Base-by-base conservation (phyloP, 192 early-diverging fungal species). In the Entomortierella lignicola region DNA sequence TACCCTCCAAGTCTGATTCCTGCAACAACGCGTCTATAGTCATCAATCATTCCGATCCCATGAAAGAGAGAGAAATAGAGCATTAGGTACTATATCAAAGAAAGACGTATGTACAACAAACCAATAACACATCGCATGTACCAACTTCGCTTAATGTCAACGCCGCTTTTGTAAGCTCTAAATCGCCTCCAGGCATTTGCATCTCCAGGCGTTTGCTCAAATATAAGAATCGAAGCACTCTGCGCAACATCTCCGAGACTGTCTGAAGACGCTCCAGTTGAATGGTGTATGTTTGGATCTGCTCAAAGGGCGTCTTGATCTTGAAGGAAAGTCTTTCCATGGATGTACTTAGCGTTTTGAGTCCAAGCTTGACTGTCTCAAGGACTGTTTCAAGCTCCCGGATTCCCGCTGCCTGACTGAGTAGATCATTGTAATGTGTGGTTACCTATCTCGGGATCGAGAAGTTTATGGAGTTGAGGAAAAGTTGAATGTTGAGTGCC, bases 401-500 rank as follows among this genome's bases (percentile, higher is more conserved):
- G 20, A 92, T 85, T 12, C 89, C 90, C 32, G 89, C 84, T 12
- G 90, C 89, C 75, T 93, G 91, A 13, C 86, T 82, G 30, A 93
- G 59, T 6, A 93, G 72, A 54, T 86, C 91, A 69, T 92, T 90
- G 60, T 92, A 91, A 57, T 93, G 84, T 3, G 70, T 69, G 4
- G 89, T 83, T 6, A 93, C 91, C 92, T 93, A 85, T 42, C 25
- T 37, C 34, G 10, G 4, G 34, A 37, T 37, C 34, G 8, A 48
- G 39, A 21, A n/a, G 32, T 25, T 55, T 15, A 53, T n/a, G 10
- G 43, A n/a, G 29, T n/a, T n/a, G 50, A 51, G 4, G 56, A 68
- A 47, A 18, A 43, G 52, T 27, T 39, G 56, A 47, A 27, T 2
- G 26, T 25, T 18, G 17, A 59, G 25, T 17, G 29, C 47, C 50